Base-by-base conservation (phyloP, 23 red algal species). In the Gracilariopsis chorda region DNA sequence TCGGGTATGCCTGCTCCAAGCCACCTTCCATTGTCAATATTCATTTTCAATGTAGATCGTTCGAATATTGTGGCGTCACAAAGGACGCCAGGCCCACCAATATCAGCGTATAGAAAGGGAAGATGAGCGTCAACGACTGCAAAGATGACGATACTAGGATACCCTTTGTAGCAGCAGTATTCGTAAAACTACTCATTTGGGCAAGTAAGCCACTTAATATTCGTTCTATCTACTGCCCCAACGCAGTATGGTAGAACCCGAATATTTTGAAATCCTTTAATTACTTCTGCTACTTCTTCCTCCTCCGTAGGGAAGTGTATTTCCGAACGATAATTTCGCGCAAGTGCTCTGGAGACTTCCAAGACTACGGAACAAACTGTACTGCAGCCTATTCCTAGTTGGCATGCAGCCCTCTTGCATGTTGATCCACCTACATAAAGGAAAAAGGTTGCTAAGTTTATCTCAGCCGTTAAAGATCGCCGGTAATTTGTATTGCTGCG, bases 121-220 rank as follows among this genome's bases (percentile, higher is more conserved):
- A 49, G 2, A 46, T 83, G 19, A 45, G 78, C 52, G 16, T 7
- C 23, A 7, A 29, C 55, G 1, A 83, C 78, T 1, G 78, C 78
- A 37, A 83, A 83, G 4, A 64, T 43, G 2, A 83, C 58, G 39
- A 83, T 42, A 20, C 34, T 45, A 0, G 78, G 78, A 33, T 63
- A 83, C 8, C 52, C 53, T 7, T 83, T 83, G 25, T 83, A 83
- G 30, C 78, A 83, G 1, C 78, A 13, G 32, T 62, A 83, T 20
- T 43, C 78, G 33, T 63, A 83, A 32, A 24, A 64, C 16, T 83
- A 53, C 9, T 64, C 32, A 2, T 43, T 20, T 28, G 25, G 53
- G 11, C 78, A 83, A 39, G 53, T 35, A 1, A 45, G 3, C 78
- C 78, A 83, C 39, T 48, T 83, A 4, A 83, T 55, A 83, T 83